Evolutionary conservation across 352 stramenopile species (phyloP).

Genomic region (Globisporangium spinosum): DNA sequence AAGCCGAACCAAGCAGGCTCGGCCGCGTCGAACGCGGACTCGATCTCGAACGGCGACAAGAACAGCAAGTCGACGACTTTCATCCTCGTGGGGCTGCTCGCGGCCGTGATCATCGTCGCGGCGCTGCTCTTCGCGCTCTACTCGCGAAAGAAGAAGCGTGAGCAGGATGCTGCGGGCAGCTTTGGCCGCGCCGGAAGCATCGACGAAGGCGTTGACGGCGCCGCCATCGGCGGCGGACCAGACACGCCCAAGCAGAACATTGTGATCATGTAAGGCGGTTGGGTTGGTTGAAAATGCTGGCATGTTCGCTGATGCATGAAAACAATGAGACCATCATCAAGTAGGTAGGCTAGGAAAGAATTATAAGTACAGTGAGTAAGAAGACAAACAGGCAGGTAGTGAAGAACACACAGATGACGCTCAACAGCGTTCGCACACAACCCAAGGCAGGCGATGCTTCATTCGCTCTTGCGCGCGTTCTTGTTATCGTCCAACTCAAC

Average conservation of each 20-base stretch:
- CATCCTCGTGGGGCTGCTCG: constrained; percentile 65
- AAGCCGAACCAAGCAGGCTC: constrained; percentile 18
- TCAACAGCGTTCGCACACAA: not conserved
- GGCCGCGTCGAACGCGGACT: constrained; percentile 17
- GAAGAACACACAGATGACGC: not conserved
- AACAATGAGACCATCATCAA: not conserved
- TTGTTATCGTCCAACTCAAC: not conserved
- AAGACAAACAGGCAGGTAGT: not conserved
- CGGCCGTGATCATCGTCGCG: constrained; percentile 55
- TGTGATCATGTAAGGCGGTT: constrained; percentile 60
- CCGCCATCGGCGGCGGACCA: constrained; percentile 29
- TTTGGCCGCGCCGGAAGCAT: constrained; percentile 44
- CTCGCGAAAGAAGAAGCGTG: constrained; percentile 63
- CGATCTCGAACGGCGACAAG: constrained; percentile 21
- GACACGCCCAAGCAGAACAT: constrained; percentile 76
- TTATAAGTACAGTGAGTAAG: constrained; percentile 10
- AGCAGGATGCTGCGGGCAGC: constrained; percentile 46
- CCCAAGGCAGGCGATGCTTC: not conserved
- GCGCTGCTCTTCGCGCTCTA: constrained; percentile 73
- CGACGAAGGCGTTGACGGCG: constrained; percentile 26
- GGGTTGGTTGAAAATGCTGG: not conserved
- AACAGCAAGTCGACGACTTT: constrained; percentile 54
- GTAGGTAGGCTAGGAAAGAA: constrained; percentile 11
- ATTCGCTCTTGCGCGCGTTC: not conserved
- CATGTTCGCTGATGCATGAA: not conserved